phyloP scores from a whole-genome alignment of 1,284 basidiomycete species.

The Microbotryum violaceum region DNA sequence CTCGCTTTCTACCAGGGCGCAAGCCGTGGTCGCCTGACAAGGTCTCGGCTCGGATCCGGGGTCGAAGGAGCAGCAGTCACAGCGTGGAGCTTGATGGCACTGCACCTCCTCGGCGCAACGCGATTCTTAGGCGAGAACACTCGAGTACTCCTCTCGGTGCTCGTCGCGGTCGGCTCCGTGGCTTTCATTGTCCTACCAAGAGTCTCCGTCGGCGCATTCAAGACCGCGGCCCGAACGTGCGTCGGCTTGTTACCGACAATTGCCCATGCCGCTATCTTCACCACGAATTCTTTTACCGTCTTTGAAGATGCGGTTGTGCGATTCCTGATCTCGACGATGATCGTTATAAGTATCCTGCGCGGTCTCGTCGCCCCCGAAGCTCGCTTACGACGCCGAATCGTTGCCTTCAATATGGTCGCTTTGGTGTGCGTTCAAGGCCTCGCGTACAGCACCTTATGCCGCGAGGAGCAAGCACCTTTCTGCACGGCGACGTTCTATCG shows the following conservation, averaged over 20 bases:
- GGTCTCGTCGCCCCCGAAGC: slow-evolving; percentile 54
- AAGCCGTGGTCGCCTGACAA: not conserved
- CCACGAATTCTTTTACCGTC: slow-evolving; percentile 89
- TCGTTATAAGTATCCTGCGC: slow-evolving; percentile 49
- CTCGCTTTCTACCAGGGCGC: slow-evolving; percentile 33
- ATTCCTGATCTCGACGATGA: slow-evolving; percentile 58
- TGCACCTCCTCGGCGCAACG: slow-evolving; percentile 3
- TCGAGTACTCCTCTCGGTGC: slow-evolving; percentile 5
- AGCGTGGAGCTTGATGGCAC: slow-evolving; percentile 15
- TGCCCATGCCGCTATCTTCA: slow-evolving; percentile 29
- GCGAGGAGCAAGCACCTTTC: slow-evolving; percentile 85
- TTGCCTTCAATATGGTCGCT: slow-evolving; percentile 60
- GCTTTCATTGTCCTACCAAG: too few relatives aligned
- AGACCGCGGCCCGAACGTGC: too few relatives aligned
- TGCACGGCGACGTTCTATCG: slow-evolving; percentile 82
- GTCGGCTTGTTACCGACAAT: not conserved
- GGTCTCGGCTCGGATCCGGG: slow-evolving; percentile 19
- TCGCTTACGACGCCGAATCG: slow-evolving; percentile 64
- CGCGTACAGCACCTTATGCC: slow-evolving; percentile 69
- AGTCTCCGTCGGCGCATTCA: too few relatives aligned
- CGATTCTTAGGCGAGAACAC: slow-evolving; percentile 7
- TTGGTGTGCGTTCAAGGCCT: slow-evolving; percentile 66
- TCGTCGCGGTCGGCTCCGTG: slow-evolving; percentile 34
- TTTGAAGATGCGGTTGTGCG: slow-evolving; percentile 84
- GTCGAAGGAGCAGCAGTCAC: slow-evolving; percentile 36